phyloP scores from a whole-genome alignment of 2,329 filamentous ascomycete genomes.

The Whalleya microplaca region DNA sequence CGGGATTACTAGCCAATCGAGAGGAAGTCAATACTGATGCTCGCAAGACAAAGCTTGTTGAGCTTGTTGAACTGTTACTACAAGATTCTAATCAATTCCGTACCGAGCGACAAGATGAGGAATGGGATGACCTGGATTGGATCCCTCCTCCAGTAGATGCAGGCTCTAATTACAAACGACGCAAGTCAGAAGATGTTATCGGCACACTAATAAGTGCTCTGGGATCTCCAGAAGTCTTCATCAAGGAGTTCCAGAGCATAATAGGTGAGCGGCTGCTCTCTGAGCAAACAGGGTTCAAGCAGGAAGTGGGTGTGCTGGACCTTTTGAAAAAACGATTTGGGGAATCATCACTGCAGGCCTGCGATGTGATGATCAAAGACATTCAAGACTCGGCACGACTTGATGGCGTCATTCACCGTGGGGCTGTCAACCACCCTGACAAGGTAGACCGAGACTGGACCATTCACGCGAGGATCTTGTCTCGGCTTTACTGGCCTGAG shows the following conservation, averaged over 20 bases:
- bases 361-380: constrained; percentile 97
- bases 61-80: constrained; percentile 70
- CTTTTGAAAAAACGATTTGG: constrained; percentile 89
- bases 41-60: constrained; percentile 59
- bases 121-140: constrained; percentile 93
- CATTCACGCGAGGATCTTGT: constrained; percentile 84
- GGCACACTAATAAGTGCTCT: constrained; percentile 87
- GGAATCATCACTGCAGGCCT: constrained; percentile 82
- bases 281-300: constrained; percentile 71
- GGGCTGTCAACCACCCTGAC: constrained; percentile 30
- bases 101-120: constrained; percentile 59
- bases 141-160: constrained; percentile 91
- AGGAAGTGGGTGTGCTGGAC: constrained; percentile 81
- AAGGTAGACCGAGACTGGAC: constrained; percentile 38
- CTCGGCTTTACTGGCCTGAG: constrained; percentile 90
- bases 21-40: constrained; percentile 48
- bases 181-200: constrained; percentile 87
- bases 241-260: constrained; percentile 89
- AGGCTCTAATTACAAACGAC: constrained; percentile 86
- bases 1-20: constrained; percentile 68
- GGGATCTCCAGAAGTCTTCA: constrained; percentile 87
- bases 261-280: constrained; percentile 80
- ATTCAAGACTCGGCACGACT: constrained; percentile 81
- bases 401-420: constrained; percentile 67
- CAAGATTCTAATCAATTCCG: constrained; percentile 61